phyloP scores from a whole-genome alignment of 2,329 filamentous ascomycete species.

The Trichophyton rubrum region DNA sequence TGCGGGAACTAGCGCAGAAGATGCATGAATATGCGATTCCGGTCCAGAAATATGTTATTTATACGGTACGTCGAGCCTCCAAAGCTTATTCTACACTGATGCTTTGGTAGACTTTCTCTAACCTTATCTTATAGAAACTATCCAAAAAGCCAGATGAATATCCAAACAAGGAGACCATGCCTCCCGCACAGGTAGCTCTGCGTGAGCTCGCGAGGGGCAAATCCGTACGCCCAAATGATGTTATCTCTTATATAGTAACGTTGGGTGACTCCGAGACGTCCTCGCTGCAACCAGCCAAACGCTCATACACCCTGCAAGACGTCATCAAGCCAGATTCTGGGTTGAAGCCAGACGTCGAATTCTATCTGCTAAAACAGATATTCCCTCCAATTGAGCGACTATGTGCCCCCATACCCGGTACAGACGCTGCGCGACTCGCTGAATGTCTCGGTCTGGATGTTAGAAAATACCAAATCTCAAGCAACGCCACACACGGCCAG shows the following conservation, averaged over 20 bases:
- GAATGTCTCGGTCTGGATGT: constrained; percentile 89
- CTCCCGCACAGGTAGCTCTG: constrained; percentile 88
- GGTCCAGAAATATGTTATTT: constrained; percentile 86
- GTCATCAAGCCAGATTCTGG: constrained; percentile 63
- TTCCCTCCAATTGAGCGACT: constrained; percentile 95
- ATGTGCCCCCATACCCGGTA: constrained; percentile 88
- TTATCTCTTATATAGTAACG: constrained; percentile 92
- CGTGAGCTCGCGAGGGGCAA: constrained; percentile 79
- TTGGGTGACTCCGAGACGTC: constrained; percentile 49
- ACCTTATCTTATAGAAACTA: constrained; percentile 49
- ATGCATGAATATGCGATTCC: constrained; percentile 74
- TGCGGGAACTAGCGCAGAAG: constrained; percentile 68
- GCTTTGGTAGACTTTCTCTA: constrained; percentile 13
- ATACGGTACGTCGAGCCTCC: constrained; percentile 44
- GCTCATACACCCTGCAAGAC: constrained; percentile 77
- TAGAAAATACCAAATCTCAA: constrained; percentile 67
- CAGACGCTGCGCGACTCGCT: constrained; percentile 76
- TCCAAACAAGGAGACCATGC: constrained; percentile 88
- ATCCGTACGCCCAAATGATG: constrained; percentile 79
- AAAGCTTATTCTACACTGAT: neutral
- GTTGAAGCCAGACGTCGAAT: constrained; percentile 83
- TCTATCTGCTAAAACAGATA: constrained; percentile 96
- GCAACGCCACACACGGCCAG: constrained; percentile 40
- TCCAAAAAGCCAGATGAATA: constrained; percentile 90
- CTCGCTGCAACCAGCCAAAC: constrained; percentile 59